Evolutionary conservation across 1,139 yeast species (phyloP).

Genomic region (Groenewaldozyma sp.): DNA sequence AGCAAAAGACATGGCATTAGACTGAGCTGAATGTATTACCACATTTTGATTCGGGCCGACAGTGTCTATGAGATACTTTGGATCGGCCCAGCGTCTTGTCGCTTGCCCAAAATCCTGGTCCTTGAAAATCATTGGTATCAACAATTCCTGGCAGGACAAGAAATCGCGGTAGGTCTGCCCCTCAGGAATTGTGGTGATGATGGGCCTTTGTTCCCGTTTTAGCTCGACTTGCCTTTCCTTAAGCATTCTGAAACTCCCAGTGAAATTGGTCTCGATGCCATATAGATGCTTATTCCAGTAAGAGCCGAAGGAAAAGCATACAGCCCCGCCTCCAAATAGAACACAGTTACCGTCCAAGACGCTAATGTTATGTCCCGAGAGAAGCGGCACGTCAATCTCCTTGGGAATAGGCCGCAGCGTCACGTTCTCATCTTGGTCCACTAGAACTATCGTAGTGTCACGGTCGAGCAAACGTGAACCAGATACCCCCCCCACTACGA

Average conservation of each 20-base stretch:
- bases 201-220: not conserved
- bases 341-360: slow-evolving; percentile 16
- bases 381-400: slow-evolving; percentile 36
- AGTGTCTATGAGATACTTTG: slow-evolving; percentile 22
- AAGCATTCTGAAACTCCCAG: not conserved
- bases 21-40: slow-evolving; percentile 24
- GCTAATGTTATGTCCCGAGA: slow-evolving; percentile 49
- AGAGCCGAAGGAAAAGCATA: slow-evolving; percentile 78
- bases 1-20: slow-evolving; percentile 24
- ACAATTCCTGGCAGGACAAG: not conserved
- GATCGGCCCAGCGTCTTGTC: slow-evolving; percentile 23
- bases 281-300: slow-evolving; percentile 39
- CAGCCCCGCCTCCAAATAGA: slow-evolving; percentile 68
- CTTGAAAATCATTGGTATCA: not conserved
- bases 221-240: not conserved
- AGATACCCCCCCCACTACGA: slow-evolving; percentile 33
- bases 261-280: not conserved
- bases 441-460: slow-evolving; percentile 4
- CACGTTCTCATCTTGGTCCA: not conserved
- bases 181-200: slow-evolving; percentile 5
- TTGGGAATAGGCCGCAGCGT: slow-evolving; percentile 2
- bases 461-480: slow-evolving; percentile 16
- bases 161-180: not conserved
- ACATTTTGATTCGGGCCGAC: slow-evolving; percentile 24
- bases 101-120: slow-evolving; percentile 23